Evolutionary conservation across 352 stramenopile species (phyloP), one percentile per base, ranked within the genome.

Genomic region (Globisporangium alternatum): DNA sequence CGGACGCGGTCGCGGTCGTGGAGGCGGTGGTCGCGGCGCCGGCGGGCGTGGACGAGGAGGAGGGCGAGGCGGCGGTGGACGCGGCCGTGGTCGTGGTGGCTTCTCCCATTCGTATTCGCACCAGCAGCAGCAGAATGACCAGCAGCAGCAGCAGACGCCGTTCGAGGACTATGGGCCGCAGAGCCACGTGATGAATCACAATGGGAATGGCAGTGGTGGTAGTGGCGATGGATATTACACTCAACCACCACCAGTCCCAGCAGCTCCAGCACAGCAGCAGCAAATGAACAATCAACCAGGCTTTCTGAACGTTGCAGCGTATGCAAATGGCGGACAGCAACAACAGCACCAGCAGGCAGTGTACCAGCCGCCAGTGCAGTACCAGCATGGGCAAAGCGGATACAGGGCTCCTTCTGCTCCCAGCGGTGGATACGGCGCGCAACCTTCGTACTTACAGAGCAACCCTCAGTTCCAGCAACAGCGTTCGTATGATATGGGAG

Each of bases 1-100:
- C n/a, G 65, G 74, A 45, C 56, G 71, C 10, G 63, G 75, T 51
- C 61, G 69, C 13, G 72, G 69, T 31, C 66, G 45, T 2, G 33
- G 58, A 43, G 52, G 57, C 13, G 58, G 58, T 5, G n/a, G 58
- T 13, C 39, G 58, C 9, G 58, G 58, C 6, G 6, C 44, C 25
- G 25, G 25, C 25, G 71, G 76, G 64, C 55, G 74, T 19, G 69
- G 72, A 0, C 41, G 41, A 47, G 41, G 49, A 47, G 41, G 49
- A 37, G 35, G 68, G 9, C 72, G 78, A 72, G 51, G 75, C 0
- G 69, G 70, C 7, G 31, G 75, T 7, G 72, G 79, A 0, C 58
- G 69, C 41, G 64, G 68, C 12, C 41, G 59, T 7, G 48, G 33
- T n/a, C 51, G 65, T 5, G 54, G 60, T 54, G 62, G 52, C 43